Base-by-base conservation (phyloP, 139 green algal species). In the Chlamydomonas applanata region DNA sequence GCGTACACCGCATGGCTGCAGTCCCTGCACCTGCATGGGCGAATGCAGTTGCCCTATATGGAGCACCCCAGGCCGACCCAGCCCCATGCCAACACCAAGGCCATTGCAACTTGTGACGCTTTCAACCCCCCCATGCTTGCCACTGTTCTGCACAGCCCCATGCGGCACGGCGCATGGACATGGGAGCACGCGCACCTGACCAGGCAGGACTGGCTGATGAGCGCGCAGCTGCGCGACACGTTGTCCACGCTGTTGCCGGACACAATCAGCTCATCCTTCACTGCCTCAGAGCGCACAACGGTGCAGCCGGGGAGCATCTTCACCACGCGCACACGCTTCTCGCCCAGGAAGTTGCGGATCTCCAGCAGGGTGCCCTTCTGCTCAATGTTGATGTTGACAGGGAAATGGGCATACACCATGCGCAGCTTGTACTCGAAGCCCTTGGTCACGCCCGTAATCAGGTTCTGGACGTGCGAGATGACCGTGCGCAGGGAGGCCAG, bases 341-440 rank as follows among this genome's bases (percentile, higher is more conserved):
- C 96, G 56, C 96, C 96, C 75, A 99, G 82, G 89, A 99, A 99
- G 86, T 99, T 99, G 62, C 96, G 88, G 72, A 99, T 95, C 87
- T 99, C 96, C 24, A 99, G 82, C 40, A 77, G 72, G 53, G 69
- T 69, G 49, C 71, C 79, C 64, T 91, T 86, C 69, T 95, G 73
- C 78, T 93, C 90, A 75, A 99, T 98, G 91, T 94, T 97, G 79
- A 93, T 88, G 87, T 99, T 98, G 88, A 99, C 98, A 84, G 96
- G 96, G 76, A 99, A 99, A 77, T 99, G 96, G 25, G 95, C 94
- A 72, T 99, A 99, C 86, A 99, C 96, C 62, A 99, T 85, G 77
- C 96, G 88, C 95, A 99, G 98, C 90, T 98, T 99, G 92, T 98
- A 98, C 72, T 93, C 77, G 81, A 94, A 98, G 71, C 94, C 94